phyloP scores from a whole-genome alignment of 192 early-diverging fungal genomes.

The Backusella westeae region DNA sequence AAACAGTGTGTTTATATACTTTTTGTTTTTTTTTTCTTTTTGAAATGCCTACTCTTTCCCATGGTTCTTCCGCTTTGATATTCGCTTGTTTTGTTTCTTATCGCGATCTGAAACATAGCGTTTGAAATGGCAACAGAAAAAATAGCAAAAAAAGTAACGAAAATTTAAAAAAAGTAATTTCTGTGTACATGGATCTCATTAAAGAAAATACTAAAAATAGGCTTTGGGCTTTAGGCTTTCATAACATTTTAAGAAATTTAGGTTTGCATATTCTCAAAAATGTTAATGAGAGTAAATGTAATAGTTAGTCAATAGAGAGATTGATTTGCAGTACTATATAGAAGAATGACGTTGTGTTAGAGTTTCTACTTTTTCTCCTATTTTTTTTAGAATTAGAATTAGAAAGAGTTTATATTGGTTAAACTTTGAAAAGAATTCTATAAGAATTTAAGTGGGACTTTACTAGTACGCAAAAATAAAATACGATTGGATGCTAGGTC shows the following conservation, averaged over 20 bases:
- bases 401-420: not conserved
- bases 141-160: too few relatives aligned
- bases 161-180: too few relatives aligned
- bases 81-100: not conserved
- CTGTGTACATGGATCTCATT: too few relatives aligned
- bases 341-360: not conserved
- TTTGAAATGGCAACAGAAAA: not conserved
- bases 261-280: not conserved
- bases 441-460: not conserved
- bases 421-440: not conserved
- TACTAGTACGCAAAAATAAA: not conserved
- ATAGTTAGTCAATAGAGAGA: not conserved
- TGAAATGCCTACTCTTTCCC: not conserved
- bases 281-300: not conserved
- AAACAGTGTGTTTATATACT: not conserved
- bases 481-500: not conserved
- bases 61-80: not conserved
- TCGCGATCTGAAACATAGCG: not conserved
- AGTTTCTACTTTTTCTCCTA: not conserved
- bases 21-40: not conserved
- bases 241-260: not conserved
- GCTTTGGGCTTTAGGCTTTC: not conserved
- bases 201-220: not conserved
- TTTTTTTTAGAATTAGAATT: not conserved
- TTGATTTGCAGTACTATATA: not conserved